Percentiles rank a stretch among this genome's conserved stretches.
Evolutionary conservation across 352 stramenopile genomes (phyloP).

Genomic region (Pythium vanterpoolii): DNA sequence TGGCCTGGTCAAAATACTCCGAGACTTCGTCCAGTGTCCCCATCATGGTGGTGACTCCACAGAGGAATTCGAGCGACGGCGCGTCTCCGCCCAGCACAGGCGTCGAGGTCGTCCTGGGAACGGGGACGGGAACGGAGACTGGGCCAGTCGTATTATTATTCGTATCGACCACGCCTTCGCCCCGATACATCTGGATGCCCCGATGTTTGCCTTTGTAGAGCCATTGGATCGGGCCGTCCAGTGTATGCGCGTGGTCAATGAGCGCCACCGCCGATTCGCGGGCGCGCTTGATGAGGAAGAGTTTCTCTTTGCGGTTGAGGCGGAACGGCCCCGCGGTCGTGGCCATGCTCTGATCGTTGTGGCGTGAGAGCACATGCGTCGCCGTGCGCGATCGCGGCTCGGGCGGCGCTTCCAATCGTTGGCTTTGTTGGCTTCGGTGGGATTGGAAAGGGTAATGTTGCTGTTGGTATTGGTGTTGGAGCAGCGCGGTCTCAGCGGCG

Average conservation of each 20-base stretch:
- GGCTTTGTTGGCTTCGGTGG: no score
- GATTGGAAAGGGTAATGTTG: neutral
- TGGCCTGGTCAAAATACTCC: conserved; percentile 63
- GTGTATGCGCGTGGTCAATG: conserved; percentile 68
- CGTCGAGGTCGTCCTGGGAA: neutral
- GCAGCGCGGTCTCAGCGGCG: conserved; percentile 13
- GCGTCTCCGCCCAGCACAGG: neutral
- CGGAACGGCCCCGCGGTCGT: conserved; percentile 1
- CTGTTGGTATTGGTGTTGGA: neutral
- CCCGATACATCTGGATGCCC: conserved; percentile 80
- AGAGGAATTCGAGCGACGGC: conserved; percentile 48
- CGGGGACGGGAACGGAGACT: neutral
- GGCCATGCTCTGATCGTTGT: conserved; percentile 6
- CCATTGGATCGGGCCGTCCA: conserved; percentile 70
- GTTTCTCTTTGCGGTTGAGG: conserved; percentile 20
- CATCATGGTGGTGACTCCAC: conserved; percentile 73
- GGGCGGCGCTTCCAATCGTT: neutral
- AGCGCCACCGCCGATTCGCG: conserved; percentile 66
- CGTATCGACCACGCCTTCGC: conserved; percentile 52
- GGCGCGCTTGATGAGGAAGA: conserved; percentile 66
- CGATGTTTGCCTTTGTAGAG: conserved; percentile 72
- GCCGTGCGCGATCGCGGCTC: conserved; percentile 1
- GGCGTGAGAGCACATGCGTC: conserved; percentile 9
- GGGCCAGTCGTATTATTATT: conserved; percentile 19
- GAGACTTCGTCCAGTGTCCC: conserved; percentile 65